Evolutionary conservation across 208 protist species (phyloP), one percentile per base, ranked within the genome.

Genomic region (Angomonas ambiguus): DNA sequence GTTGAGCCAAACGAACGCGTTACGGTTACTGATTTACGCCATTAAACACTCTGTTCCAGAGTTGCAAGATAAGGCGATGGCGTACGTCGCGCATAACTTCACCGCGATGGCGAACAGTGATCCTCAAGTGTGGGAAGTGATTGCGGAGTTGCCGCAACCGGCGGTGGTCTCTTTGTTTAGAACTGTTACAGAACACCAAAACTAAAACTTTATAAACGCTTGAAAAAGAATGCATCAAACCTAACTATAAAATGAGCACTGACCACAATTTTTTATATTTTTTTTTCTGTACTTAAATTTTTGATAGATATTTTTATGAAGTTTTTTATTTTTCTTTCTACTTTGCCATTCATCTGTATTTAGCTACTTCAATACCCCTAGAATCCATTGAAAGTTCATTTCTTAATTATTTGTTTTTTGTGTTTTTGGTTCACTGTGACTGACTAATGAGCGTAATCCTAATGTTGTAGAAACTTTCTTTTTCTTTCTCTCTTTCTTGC

Each of bases 61-160:
- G 76, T 67, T 95, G 22, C 85, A 91, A 42, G 89, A 95, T 62
- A 82, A 84, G 3, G 81, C 83, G n/a, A 79, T 92, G n/a, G 63
- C 61, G 27, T 87, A 74, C 55, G 84, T 93, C 22, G 80, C 76
- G 27, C 79, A 30, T 34, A 91, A 92, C 65, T 95, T 95, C 66
- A 49, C 20, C 11, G 58, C 49, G 1, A 77, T 92, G 65, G 69
- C 88, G 16, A 75, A 82, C n/a, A 77, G 77, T 20, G 89, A 95
- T 63, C 82, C 84, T 22, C 84, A 92, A 73, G 89, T 75, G 22
- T 95, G 89, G 89, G 84, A 93, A 38, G 72, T 93, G 22, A 89
- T 95, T 42, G 78, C 76, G 51, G 86, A 95, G 51, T 62, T 95
- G 34, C 89, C 89, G 22, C 85, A 92, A 58, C 49, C 77, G 0